Conservation (phyloP, 495 filamentous ascomycete species). For the Oidiodendron maius region DNA sequence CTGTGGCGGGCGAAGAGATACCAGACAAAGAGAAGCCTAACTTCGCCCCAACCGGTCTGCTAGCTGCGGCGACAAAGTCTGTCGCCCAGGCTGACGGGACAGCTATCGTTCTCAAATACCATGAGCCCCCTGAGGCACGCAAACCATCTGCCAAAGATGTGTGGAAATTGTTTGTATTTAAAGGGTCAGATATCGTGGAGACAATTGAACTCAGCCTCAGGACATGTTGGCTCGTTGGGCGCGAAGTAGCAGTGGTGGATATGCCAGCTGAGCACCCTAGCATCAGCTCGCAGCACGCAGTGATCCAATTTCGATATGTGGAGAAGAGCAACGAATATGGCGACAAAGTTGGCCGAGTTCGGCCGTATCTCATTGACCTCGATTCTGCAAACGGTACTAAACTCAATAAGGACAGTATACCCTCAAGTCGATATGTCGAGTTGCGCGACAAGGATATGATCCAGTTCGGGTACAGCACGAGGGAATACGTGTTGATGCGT, state of each 20-base stretch:
- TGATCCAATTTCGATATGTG: conserved; percentile 84
- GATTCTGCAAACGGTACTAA: conserved; percentile 90
- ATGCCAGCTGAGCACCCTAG: conserved; percentile 84
- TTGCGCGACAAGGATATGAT: conserved; percentile 83
- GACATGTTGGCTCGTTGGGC: conserved; percentile 86
- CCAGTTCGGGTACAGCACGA: conserved; percentile 77
- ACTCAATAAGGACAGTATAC: conserved; percentile 70
- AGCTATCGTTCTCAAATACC: conserved; percentile 81
- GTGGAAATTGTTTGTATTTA: conserved; percentile 95
- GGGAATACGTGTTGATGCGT: conserved; percentile 83
- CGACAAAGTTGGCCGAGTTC: conserved; percentile 73
- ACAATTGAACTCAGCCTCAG: conserved; percentile 68
- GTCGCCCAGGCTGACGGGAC: conserved; percentile 60
- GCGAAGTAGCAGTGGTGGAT: conserved; percentile 76
- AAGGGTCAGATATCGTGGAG: conserved; percentile 70
- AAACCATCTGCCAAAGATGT: conserved; percentile 71
- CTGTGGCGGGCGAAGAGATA: conserved; percentile 22
- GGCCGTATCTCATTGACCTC: conserved; percentile 87
- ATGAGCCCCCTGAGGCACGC: conserved; percentile 89
- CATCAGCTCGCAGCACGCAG: conserved; percentile 90
- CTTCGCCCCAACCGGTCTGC: conserved; percentile 68
- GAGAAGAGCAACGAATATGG: conserved; percentile 82
- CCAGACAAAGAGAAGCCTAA: conserved; percentile 85
- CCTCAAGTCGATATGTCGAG: conserved; percentile 76
- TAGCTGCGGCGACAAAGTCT: conserved; percentile 86